Percentiles rank a stretch among this genome's conserved stretches.
Conservation (phyloP, 2,329 filamentous ascomycete species). For the Colletotrichum tropicicola region DNA sequence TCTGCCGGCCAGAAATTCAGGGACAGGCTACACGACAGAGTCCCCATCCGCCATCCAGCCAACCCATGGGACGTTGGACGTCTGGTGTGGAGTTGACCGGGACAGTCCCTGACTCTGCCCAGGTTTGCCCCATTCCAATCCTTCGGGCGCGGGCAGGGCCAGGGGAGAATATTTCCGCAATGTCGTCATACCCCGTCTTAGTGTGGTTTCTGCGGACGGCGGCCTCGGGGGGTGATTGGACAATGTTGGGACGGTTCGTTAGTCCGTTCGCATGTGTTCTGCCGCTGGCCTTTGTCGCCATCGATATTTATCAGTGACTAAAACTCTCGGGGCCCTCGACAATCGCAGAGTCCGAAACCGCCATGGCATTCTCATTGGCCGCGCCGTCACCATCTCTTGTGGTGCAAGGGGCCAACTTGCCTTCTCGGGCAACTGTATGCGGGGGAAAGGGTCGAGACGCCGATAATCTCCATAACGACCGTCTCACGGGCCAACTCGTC, state of each 20-base stretch:
- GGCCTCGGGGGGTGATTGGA: background rate
- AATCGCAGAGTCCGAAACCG: slow-evolving; percentile 16
- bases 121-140: slow-evolving; percentile 1
- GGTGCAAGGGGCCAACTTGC: background rate
- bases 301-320: too few relatives aligned
- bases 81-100: slow-evolving; percentile 26
- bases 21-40: slow-evolving; percentile 9
- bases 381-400: background rate
- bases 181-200: slow-evolving; percentile 25
- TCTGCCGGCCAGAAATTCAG: slow-evolving; percentile 18
- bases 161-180: slow-evolving; percentile 23
- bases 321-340: too few relatives aligned
- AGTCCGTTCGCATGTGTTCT: background rate
- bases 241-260: background rate
- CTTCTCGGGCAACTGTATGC: background rate
- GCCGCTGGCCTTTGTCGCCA: background rate
- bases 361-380: background rate
- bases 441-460: too few relatives aligned
- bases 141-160: slow-evolving; percentile 17
- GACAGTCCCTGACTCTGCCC: slow-evolving; percentile 16
- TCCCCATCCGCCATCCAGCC: background rate
- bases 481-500: too few relatives aligned
- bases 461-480: slow-evolving; percentile 2
- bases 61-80: slow-evolving; percentile 11
- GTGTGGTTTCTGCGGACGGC: background rate